Evolutionary conservation across 2,329 filamentous ascomycete species (phyloP).

Genomic region (Grosmannia huntii): DNA sequence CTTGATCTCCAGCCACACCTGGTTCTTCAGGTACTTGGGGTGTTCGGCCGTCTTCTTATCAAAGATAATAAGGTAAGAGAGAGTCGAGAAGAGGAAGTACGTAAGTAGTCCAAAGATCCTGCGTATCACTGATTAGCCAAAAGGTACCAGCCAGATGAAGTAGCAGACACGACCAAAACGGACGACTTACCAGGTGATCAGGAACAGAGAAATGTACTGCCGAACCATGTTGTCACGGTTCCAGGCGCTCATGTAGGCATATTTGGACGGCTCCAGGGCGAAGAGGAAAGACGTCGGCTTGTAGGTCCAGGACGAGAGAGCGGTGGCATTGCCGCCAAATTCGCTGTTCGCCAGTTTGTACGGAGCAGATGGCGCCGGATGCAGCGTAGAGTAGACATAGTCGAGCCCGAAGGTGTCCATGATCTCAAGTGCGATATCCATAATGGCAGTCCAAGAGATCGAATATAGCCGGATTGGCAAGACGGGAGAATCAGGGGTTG

Average conservation of each 20-base stretch:
- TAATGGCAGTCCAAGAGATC: conserved; percentile 22
- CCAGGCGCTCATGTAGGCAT: conserved; percentile 69
- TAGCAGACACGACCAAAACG: not conserved
- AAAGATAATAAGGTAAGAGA: conserved; percentile 83
- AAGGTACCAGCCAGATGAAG: no score
- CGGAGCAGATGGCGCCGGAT: conserved; percentile 44
- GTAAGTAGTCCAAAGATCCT: conserved; percentile 77
- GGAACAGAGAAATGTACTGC: conserved; percentile 62
- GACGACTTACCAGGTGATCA: conserved; percentile 66
- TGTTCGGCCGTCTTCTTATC: conserved; percentile 82
- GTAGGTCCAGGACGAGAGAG: conserved; percentile 53
- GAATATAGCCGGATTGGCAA: not conserved
- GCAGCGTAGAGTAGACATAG: conserved; percentile 56
- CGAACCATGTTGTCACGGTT: conserved; percentile 64
- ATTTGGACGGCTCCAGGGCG: conserved; percentile 54
- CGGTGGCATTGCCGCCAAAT: conserved; percentile 40
- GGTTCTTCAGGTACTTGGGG: conserved; percentile 91
- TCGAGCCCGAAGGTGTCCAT: conserved; percentile 75
- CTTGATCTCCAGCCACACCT: conserved; percentile 72
- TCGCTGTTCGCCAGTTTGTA: conserved; percentile 18
- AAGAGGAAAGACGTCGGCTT: conserved; percentile 61
- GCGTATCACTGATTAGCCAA: not conserved
- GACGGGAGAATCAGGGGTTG: not conserved
- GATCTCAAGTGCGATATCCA: conserved; percentile 87
- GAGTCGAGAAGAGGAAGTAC: conserved; percentile 72